phyloP scores from a whole-genome alignment of 176 grass and related monocot species.

The Phoenix dactylifera region DNA sequence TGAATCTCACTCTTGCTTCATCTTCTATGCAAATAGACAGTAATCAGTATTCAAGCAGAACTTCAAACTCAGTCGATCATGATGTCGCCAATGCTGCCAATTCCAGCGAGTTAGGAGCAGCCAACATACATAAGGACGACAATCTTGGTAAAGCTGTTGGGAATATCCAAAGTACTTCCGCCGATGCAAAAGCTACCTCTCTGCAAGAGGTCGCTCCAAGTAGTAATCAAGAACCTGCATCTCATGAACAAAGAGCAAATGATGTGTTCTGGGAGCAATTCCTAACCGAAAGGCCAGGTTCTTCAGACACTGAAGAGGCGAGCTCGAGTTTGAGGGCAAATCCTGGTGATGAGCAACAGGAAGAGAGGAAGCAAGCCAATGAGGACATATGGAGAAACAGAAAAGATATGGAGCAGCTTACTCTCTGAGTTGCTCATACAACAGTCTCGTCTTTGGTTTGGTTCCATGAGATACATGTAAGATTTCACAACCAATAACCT shows the following conservation, averaged over 20 bases:
- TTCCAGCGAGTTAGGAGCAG: background rate
- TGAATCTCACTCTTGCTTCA: constrained; percentile 75
- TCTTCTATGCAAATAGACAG: constrained; percentile 28
- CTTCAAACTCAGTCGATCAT: constrained; percentile 11
- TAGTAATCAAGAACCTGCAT: constrained; percentile 28
- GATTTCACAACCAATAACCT: too few species aligned
- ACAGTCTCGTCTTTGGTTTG: too few species aligned
- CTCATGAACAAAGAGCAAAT: constrained; percentile 41
- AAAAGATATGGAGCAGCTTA: constrained; percentile 40
- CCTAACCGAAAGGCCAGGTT: constrained; percentile 69
- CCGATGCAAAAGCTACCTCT: constrained; percentile 3
- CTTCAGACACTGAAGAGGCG: constrained; percentile 50
- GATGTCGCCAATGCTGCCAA: background rate
- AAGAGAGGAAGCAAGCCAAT: constrained; percentile 15
- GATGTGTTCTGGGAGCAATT: constrained; percentile 99
- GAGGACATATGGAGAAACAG: constrained; percentile 9
- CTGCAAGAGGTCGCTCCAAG: constrained; percentile 1
- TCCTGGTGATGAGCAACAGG: constrained; percentile 20
- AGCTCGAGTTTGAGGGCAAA: constrained; percentile 40
- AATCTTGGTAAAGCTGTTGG: constrained; percentile 9
- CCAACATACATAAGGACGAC: constrained; percentile 14
- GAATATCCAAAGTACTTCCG: constrained; percentile 16
- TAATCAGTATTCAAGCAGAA: background rate
- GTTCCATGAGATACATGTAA: too few species aligned
- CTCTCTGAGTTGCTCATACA: constrained; percentile 24